Evolutionary conservation across 495 filamentous ascomycete species (phyloP).

Genomic region (Diplogelasinospora grovesii): DNA sequence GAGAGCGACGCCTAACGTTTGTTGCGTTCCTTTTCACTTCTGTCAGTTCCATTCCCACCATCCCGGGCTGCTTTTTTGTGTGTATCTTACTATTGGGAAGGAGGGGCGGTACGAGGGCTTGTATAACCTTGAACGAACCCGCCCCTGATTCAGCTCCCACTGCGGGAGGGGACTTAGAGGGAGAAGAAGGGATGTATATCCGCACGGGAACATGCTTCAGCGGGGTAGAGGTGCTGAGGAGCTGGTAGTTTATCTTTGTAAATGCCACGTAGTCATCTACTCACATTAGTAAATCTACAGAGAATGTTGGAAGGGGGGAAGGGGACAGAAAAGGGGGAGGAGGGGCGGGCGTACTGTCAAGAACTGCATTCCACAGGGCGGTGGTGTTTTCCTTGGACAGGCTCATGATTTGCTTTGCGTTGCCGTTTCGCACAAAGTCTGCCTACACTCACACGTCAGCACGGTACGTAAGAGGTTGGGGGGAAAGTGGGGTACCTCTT

Average conservation of each 20-base stretch:
- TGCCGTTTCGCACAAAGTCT: constrained; percentile 86
- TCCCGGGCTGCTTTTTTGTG: constrained; percentile 7
- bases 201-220: constrained; percentile 79
- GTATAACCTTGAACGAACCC: constrained; percentile 60
- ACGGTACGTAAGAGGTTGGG: background rate
- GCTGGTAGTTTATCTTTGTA: constrained; percentile 64
- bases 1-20: constrained; percentile 79
- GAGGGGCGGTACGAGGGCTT: constrained; percentile 53
- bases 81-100: constrained; percentile 27
- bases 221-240: constrained; percentile 68
- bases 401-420: constrained; percentile 87
- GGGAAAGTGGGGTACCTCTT: constrained; percentile 58
- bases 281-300: background rate
- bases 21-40: constrained; percentile 33
- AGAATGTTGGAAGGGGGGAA: constrained; percentile 2
- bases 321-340: background rate
- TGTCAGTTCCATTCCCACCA: constrained; percentile 2
- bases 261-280: constrained; percentile 74
- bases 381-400: constrained; percentile 83
- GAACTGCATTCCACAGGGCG: constrained; percentile 76
- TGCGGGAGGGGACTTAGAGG: too few relatives aligned
- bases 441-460: constrained; percentile 44
- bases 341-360: constrained; percentile 53
- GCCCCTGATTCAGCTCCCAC: constrained; percentile 29
- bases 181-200: constrained; percentile 76